Evolutionary conservation across 2,329 filamentous ascomycete species (phyloP), one percentile per base, ranked within the genome.

Genomic region (Pseudogymnoascus verrucosus): DNA sequence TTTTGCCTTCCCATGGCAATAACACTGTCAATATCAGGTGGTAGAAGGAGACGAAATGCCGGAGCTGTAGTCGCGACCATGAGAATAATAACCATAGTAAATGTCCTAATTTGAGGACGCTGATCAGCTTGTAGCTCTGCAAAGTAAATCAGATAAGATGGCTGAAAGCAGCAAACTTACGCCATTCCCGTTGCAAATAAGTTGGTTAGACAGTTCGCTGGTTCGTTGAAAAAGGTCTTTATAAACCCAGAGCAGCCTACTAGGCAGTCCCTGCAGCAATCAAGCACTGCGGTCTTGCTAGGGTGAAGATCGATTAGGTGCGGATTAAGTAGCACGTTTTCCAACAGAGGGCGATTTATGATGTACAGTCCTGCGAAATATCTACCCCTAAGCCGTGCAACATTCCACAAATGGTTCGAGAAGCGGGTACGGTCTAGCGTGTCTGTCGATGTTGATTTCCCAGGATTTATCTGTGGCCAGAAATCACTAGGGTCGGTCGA

Each of bases 291-390:
- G 0, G 65, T 67, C 3, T 60, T 66, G 39, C 63, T 68, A 1
- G 72, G 72, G 34, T 74, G 71, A 0, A 65, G 63, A 0, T 70
- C 64, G 1, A 74, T 66, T 1, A 68, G 65, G 0, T 65, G 65
- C 10, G 69, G 63, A 7, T 74, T 73, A 3, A 73, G 65, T 5
- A 74, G 26, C 0, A 69, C 67, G 5, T 71, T 71, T 6, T 74
- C 71, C 6, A 74, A 66, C 7, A 74, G 71, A 0, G 72, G 72
- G 1, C 72, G 64, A 23, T 74, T 69, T 0, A 74, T 72, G 4
- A 74, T 73, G 37, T 74, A 72, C 14, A 73, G 70, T 0, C 71
- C 72, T 0, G 72, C 71, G 6, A 68, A 73, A 19, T 72, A 73
- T 4, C 72, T 63, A 0, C 72, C 72, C 26, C 71, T 67, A 0